Percentiles rank a stretch among this genome's conserved stretches.
Evolutionary conservation across 352 stramenopile species (phyloP).

Genomic region (Phytophthora europaea): DNA sequence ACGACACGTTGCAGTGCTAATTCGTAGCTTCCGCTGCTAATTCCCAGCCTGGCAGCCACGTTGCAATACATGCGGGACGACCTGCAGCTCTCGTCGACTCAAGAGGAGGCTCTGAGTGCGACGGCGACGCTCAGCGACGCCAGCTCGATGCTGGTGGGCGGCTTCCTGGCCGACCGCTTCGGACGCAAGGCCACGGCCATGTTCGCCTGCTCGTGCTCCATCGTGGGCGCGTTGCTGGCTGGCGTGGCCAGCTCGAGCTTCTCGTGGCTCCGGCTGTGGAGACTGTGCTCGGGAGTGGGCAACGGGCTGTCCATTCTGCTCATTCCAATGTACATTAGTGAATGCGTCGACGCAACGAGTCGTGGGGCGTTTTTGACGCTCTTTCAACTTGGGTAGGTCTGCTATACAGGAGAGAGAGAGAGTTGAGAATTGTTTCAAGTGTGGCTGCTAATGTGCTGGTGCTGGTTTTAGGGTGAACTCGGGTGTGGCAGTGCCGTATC

Average conservation of each 20-base stretch:
- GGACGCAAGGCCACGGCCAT: slow-evolving; percentile 79
- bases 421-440: background rate
- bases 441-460: background rate
- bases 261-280: slow-evolving; percentile 71
- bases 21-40: background rate
- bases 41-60: slow-evolving; percentile 65
- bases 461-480: slow-evolving; percentile 67
- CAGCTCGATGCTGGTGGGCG: slow-evolving; percentile 82
- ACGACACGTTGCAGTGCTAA: slow-evolving; percentile 4
- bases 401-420: too few relatives aligned
- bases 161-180: slow-evolving; percentile 75
- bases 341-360: slow-evolving; percentile 73
- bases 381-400: slow-evolving; percentile 84
- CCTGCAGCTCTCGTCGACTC: slow-evolving; percentile 64
- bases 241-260: slow-evolving; percentile 68
- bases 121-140: slow-evolving; percentile 86
- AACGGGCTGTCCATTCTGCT: slow-evolving; percentile 89
- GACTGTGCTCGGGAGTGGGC: slow-evolving; percentile 77
- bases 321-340: slow-evolving; percentile 92
- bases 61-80: slow-evolving; percentile 87
- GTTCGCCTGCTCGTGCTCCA: slow-evolving; percentile 76
- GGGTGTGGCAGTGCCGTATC: slow-evolving; percentile 79
- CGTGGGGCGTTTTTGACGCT: slow-evolving; percentile 79
- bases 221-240: slow-evolving; percentile 68
- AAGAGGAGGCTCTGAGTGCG: slow-evolving; percentile 83